phyloP scores from a whole-genome alignment of 495 filamentous ascomycete genomes.

The Chaetomium fimeti region DNA sequence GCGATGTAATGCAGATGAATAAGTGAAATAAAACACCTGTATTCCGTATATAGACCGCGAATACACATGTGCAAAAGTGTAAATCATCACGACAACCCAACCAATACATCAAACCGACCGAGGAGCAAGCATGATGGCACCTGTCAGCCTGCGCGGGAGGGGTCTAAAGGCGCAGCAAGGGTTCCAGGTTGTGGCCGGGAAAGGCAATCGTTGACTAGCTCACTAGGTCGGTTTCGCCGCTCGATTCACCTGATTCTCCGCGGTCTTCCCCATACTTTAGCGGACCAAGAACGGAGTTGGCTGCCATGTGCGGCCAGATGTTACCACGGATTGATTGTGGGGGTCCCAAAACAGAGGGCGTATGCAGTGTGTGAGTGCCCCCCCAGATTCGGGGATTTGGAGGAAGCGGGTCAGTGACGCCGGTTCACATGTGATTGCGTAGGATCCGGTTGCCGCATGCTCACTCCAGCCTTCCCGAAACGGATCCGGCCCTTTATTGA shows the following conservation, averaged over 20 bases:
- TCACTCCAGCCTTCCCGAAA: too few species aligned
- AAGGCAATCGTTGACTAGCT: too few species aligned
- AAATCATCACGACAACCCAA: too few species aligned
- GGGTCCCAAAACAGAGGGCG: background rate
- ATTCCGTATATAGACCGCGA: too few species aligned
- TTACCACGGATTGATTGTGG: background rate
- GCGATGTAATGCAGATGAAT: too few species aligned
- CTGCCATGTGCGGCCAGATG: slow-evolving; percentile 16
- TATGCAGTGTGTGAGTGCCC: too few species aligned
- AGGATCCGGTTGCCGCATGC: background rate
- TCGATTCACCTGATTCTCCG: background rate
- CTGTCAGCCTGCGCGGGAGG: background rate
- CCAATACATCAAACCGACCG: too few species aligned
- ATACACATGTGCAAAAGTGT: too few species aligned
- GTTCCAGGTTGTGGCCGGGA: background rate
- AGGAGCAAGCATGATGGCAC: too few species aligned
- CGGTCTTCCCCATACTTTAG: slow-evolving; percentile 4
- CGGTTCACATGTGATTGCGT: slow-evolving; percentile 25
- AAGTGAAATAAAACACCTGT: too few species aligned
- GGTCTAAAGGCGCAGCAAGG: background rate
- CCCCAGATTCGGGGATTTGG: slow-evolving; percentile 15
- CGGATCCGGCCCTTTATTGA: slow-evolving; percentile 20
- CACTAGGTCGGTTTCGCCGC: too few species aligned
- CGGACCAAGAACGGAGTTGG: slow-evolving; percentile 12
- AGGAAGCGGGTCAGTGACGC: background rate